Conservation (phyloP, 2,329 filamentous ascomycete genomes). For the Penicillium sp. region DNA sequence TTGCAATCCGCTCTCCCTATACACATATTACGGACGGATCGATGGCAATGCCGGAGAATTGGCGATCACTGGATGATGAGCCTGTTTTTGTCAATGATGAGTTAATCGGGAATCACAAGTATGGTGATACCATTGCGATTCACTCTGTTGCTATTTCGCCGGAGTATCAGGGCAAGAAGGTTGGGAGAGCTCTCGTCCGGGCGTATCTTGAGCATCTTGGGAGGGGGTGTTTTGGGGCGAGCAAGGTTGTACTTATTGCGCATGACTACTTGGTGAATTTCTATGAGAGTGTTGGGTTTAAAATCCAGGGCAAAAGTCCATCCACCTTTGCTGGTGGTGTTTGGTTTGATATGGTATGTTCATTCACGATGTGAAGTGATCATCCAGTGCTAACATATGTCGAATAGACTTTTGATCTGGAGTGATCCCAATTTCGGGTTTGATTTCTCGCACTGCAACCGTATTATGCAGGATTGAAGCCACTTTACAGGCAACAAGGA, state of each 20-base stretch:
- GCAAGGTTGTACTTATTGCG: slow-evolving; percentile 16
- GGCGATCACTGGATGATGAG: slow-evolving; percentile 8
- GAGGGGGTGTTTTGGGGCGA: neutral
- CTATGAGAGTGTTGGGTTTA: slow-evolving; percentile 19
- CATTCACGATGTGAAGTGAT: neutral
- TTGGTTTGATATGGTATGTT: slow-evolving; percentile 19
- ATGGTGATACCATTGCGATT: slow-evolving; percentile 13
- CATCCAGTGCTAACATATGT: neutral
- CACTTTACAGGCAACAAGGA: neutral
- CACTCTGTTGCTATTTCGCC: slow-evolving; percentile 19
- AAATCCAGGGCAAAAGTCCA: slow-evolving; percentile 11
- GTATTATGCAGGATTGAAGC: neutral
- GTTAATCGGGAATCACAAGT: slow-evolving; percentile 19
- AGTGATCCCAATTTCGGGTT: neutral
- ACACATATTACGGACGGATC: slow-evolving; percentile 16
- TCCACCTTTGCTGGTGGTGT: slow-evolving; percentile 17
- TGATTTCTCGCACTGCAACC: neutral
- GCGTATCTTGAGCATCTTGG: slow-evolving; percentile 14
- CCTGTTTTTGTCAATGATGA: slow-evolving; percentile 3
- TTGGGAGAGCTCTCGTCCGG: slow-evolving; percentile 15
- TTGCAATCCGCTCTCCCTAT: slow-evolving; percentile 9
- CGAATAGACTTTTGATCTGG: neutral
- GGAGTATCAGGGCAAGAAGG: slow-evolving; percentile 16
- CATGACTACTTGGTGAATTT: slow-evolving; percentile 20
- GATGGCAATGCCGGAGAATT: slow-evolving; percentile 20